Conservation (phyloP, 2,329 filamentous ascomycete species). For the Ascomycota sp. region DNA sequence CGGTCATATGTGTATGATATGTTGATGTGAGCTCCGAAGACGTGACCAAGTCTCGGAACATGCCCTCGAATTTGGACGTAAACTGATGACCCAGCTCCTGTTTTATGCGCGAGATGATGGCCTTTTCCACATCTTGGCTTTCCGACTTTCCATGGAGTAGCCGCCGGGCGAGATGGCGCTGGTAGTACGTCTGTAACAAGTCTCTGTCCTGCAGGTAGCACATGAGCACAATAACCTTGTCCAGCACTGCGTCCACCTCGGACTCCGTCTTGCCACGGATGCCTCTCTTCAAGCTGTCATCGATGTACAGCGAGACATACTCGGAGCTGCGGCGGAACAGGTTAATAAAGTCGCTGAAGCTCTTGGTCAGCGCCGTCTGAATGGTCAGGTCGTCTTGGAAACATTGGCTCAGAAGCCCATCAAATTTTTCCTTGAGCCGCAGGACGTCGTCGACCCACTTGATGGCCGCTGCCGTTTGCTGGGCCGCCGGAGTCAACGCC, state of each 20-base stretch:
- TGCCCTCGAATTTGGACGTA: constrained; percentile 79
- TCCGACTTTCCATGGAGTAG: constrained; percentile 77
- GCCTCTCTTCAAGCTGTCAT: constrained; percentile 86
- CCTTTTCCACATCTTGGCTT: constrained; percentile 79
- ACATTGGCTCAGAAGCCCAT: constrained; percentile 52
- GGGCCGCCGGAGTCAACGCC: constrained; percentile 33
- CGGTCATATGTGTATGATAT: constrained; percentile 49
- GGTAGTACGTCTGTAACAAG: constrained; percentile 92
- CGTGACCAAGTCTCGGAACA: constrained; percentile 91
- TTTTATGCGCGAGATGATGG: constrained; percentile 95
- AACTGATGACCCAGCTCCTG: constrained; percentile 88
- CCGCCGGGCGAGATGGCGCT: constrained; percentile 81
- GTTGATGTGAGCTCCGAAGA: constrained; percentile 63
- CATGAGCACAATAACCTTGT: constrained; percentile 75
- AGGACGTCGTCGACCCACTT: constrained; percentile 92
- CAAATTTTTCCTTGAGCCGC: constrained; percentile 71
- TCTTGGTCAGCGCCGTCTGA: constrained; percentile 65
- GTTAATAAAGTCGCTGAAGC: constrained; percentile 88
- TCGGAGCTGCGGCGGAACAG: constrained; percentile 70
- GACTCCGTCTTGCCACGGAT: constrained; percentile 81
- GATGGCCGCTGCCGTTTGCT: constrained; percentile 71
- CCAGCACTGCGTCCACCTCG: constrained; percentile 66
- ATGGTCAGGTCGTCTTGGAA: constrained; percentile 59
- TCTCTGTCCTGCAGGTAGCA: constrained; percentile 85
- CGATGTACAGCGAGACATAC: constrained; percentile 88